phyloP scores from a whole-genome alignment of 2,329 filamentous ascomycete genomes.

The Paracoccidioides lutzii region DNA sequence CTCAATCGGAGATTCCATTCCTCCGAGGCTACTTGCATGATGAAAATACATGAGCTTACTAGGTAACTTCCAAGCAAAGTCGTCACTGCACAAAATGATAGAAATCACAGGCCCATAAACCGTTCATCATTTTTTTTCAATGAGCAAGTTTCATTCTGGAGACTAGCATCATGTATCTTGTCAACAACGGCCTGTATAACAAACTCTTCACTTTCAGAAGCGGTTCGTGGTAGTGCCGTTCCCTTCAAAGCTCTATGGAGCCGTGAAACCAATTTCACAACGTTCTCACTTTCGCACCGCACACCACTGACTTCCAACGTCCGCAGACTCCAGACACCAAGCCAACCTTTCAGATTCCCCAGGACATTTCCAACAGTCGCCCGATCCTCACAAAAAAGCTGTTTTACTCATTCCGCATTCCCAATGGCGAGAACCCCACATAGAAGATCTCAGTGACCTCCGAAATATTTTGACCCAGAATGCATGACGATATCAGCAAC shows the following conservation, averaged over 20 bases:
- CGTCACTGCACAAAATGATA: conserved; percentile 49
- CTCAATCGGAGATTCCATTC: conserved; percentile 89
- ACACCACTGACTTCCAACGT: conserved; percentile 71
- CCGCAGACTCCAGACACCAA: conserved; percentile 72
- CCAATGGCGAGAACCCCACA: conserved; percentile 70
- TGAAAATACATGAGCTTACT: conserved; percentile 72
- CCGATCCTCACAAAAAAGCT: conserved; percentile 51
- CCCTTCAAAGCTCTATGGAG: conserved; percentile 41
- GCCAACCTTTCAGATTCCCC: conserved; percentile 83
- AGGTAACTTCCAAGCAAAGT: conserved; percentile 55
- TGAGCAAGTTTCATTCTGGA: conserved; percentile 67
- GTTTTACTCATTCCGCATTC: conserved; percentile 44
- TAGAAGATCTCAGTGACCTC: conserved; percentile 86
- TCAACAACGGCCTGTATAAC: conserved; percentile 43
- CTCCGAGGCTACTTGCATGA: conserved; percentile 83
- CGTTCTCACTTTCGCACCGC: conserved; percentile 58
- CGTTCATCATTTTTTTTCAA: conserved; percentile 79
- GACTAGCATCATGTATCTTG: conserved; percentile 59
- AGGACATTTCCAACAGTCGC: conserved; percentile 67
- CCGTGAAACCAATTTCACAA: conserved; percentile 59
- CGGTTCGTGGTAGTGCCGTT: conserved; percentile 11
- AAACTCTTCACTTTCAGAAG: conserved; percentile 28
- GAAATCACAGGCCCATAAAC: conserved; percentile 83
- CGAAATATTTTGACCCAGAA: conserved; percentile 91
- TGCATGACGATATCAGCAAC: conserved; percentile 88